Percentiles rank a stretch among this genome's conserved stretches.
Evolutionary conservation across 2,329 filamentous ascomycete species (phyloP).

Genomic region (Penicillium sp.): DNA sequence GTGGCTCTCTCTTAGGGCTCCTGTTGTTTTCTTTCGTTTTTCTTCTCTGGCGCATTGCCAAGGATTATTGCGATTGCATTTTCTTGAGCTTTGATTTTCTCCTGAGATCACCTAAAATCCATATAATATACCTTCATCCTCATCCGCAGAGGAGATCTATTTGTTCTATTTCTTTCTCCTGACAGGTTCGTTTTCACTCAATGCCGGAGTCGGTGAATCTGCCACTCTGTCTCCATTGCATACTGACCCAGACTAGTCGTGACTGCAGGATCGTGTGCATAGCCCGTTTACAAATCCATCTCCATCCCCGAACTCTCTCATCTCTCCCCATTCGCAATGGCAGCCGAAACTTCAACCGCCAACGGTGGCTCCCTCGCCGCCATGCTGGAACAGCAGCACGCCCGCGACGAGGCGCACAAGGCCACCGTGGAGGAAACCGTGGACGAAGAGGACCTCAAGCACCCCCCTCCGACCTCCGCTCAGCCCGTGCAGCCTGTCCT

Average conservation of each 20-base stretch:
- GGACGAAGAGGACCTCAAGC: conserved; percentile 73
- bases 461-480: conserved; percentile 54
- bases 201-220: conserved; percentile 5
- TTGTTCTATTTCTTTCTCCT: neutral
- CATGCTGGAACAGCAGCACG: conserved; percentile 56
- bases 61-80: conserved; percentile 10
- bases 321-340: conserved; percentile 28
- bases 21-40: conserved; percentile 21
- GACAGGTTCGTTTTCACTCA: too few species aligned
- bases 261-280: conserved; percentile 20
- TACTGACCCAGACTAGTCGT: conserved; percentile 18
- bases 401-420: conserved; percentile 56
- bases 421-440: conserved; percentile 77
- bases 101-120: neutral
- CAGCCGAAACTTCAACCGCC: conserved; percentile 35
- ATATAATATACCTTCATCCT: conserved; percentile 3
- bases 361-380: conserved; percentile 53
- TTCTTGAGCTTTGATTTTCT: neutral
- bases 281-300: conserved; percentile 4
- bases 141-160: neutral
- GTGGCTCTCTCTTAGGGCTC: conserved; percentile 16
- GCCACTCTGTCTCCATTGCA: conserved; percentile 1
- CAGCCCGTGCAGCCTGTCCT: conserved; percentile 16
- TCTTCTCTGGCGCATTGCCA: conserved; percentile 17
- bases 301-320: conserved; percentile 6